These are phyloP conservation scores for Panellus pusillus DNA, from an alignment of 768 basidiomycete species.

Conservation along the genomic window DNA sequence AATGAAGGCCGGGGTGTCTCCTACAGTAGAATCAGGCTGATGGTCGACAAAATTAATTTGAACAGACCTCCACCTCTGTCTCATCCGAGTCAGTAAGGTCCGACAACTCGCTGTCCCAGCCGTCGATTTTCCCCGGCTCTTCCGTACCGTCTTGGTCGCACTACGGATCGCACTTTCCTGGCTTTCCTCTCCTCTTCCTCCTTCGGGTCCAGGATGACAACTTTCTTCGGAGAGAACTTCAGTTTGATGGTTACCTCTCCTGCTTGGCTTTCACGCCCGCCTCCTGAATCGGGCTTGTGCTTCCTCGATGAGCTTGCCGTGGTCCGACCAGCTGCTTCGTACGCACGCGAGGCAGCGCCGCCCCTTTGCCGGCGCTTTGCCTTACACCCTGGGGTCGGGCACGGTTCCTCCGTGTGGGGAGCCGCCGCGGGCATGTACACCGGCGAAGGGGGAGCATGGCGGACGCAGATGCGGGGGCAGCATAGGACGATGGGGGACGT, in stretches of 20 bases:
- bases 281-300: no score
- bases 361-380: constrained; percentile 1
- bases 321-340: constrained; percentile 10
- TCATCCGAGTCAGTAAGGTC: constrained; percentile 11
- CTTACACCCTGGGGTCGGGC: constrained; percentile 15
- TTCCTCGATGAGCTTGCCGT: constrained; percentile 1
- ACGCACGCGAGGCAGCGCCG: constrained; percentile 16
- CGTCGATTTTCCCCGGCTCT: constrained; percentile 6
- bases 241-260: constrained; percentile 12
- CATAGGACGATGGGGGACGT: neutral
- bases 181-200: neutral
- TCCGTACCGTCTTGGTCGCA: neutral
- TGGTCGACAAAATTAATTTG: neutral
- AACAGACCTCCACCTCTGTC: constrained; percentile 4
- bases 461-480: neutral
- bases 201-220: neutral
- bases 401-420: neutral
- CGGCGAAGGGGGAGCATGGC: neutral
- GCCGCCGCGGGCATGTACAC: neutral
- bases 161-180: neutral
- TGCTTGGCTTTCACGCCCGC: neutral
- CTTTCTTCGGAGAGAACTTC: constrained; percentile 7
- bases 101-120: constrained; percentile 20
- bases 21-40: neutral
- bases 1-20: constrained; percentile 10